These are phyloP conservation scores for Xerocomellus amylosporus DNA, from an alignment of 768 basidiomycete species.

Conservation along the genomic window DNA sequence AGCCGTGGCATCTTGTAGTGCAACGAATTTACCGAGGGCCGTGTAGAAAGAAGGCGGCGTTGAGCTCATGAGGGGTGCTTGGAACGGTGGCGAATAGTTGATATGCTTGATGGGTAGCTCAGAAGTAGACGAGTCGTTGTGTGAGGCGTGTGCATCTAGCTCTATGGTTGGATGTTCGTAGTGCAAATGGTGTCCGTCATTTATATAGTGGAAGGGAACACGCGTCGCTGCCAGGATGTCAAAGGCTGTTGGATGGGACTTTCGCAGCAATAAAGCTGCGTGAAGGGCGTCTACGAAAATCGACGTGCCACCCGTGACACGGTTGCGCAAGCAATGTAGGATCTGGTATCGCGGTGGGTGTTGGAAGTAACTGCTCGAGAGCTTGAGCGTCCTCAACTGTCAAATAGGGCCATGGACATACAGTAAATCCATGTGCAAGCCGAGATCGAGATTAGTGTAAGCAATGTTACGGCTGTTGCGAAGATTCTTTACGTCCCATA, in stretches of 20 bases:
- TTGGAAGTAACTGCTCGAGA: slow-evolving; percentile 71
- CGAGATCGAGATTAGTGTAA: slow-evolving; percentile 88
- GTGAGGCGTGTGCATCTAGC: slow-evolving; percentile 36
- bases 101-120: slow-evolving; percentile 52
- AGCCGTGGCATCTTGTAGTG: slow-evolving; percentile 49
- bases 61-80: slow-evolving; percentile 62
- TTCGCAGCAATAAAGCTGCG: slow-evolving; percentile 54
- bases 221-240: slow-evolving; percentile 54
- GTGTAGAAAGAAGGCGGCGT: slow-evolving; percentile 58
- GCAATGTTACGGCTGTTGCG: slow-evolving; percentile 84
- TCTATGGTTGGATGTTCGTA: slow-evolving; percentile 74
- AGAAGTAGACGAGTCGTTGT: not conserved
- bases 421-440: slow-evolving; percentile 90
- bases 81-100: slow-evolving; percentile 96
- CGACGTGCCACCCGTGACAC: slow-evolving; percentile 78
- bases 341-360: slow-evolving; percentile 91
- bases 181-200: slow-evolving; percentile 83
- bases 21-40: slow-evolving; percentile 61
- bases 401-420: slow-evolving; percentile 40
- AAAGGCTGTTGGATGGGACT: slow-evolving; percentile 50
- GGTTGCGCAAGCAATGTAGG: slow-evolving; percentile 85
- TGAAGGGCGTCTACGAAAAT: slow-evolving; percentile 82
- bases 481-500: slow-evolving; percentile 85
- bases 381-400: not conserved
- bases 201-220: slow-evolving; percentile 89